Conservation (phyloP, 1,284 basidiomycete genomes). For the Cryptococcus wingfieldii region DNA sequence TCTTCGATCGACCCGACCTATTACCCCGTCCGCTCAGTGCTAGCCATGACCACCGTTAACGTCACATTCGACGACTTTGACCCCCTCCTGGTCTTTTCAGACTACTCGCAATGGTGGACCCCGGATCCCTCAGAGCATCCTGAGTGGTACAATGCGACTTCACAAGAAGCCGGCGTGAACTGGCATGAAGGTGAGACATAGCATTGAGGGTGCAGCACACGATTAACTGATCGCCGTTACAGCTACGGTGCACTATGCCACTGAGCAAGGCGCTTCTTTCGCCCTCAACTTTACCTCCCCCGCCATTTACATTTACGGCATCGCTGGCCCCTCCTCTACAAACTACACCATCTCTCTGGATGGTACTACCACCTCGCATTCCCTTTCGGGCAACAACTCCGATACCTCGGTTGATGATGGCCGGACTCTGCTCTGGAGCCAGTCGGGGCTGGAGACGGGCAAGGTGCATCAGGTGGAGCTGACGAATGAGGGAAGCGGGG, state of each 20-base stretch:
- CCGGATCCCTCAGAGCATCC: constrained; percentile 46
- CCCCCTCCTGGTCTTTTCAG: constrained; percentile 35
- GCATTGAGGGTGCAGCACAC: neutral
- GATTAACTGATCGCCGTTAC: neutral
- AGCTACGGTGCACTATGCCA: constrained; percentile 42
- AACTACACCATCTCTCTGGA: constrained; percentile 42
- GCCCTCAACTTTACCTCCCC: constrained; percentile 35
- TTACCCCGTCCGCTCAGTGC: neutral
- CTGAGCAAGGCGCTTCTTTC: constrained; percentile 20
- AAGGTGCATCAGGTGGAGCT: constrained; percentile 27
- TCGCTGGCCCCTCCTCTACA: constrained; percentile 20
- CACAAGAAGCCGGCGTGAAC: constrained; percentile 30
- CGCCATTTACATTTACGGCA: constrained; percentile 39
- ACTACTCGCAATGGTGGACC: constrained; percentile 41
- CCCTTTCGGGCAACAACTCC: constrained; percentile 14
- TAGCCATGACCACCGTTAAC: constrained; percentile 19
- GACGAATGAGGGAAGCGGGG: constrained; percentile 30
- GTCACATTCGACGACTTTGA: constrained; percentile 50
- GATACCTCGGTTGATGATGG: constrained; percentile 17
- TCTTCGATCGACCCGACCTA: neutral
- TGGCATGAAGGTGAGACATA: constrained; percentile 43
- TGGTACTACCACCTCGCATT: constrained; percentile 10
- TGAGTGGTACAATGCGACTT: constrained; percentile 36
- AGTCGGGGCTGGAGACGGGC: constrained; percentile 18
- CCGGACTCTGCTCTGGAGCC: constrained; percentile 27